Evolutionary conservation across 257 asterid species (phyloP).

Genomic region (Leonotis leonurus): DNA sequence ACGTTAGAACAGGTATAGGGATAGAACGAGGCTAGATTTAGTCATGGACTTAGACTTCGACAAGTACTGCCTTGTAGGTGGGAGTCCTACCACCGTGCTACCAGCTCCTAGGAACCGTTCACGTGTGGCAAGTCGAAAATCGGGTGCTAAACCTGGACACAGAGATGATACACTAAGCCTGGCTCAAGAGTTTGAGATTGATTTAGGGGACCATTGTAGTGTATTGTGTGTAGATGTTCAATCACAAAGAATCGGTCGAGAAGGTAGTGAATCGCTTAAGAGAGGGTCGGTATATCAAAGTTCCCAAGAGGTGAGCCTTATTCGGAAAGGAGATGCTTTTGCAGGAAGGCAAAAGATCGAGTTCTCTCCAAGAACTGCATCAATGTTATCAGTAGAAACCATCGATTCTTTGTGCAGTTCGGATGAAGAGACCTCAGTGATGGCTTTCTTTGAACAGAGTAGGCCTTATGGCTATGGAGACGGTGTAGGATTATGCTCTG

Average conservation of each 20-base stretch:
- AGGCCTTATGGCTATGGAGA: constrained; percentile 10
- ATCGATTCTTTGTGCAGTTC: constrained; percentile 57
- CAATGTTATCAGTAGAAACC: constrained; percentile 35
- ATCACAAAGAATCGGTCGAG: constrained; percentile 20
- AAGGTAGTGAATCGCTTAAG: constrained; percentile 25
- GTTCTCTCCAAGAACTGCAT: constrained; percentile 35
- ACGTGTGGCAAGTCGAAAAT: constrained; percentile 27
- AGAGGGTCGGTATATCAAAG: constrained; percentile 76
- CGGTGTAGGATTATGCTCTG: background rate
- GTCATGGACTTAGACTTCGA: constrained; percentile 57
- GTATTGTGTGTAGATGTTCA: constrained; percentile 48
- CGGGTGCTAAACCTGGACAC: constrained; percentile 26
- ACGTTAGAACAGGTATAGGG: too few relatives aligned
- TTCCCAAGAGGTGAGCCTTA: constrained; percentile 44
- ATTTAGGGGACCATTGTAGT: constrained; percentile 47
- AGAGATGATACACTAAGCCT: too few relatives aligned
- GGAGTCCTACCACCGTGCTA: constrained; percentile 87
- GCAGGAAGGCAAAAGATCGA: constrained; percentile 64
- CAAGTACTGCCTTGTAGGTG: constrained; percentile 65
- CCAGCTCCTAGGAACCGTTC: constrained; percentile 40
- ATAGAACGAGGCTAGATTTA: constrained; percentile 33
- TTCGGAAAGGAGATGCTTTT: constrained; percentile 23
- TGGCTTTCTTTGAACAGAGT: too few relatives aligned
- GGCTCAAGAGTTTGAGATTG: constrained; percentile 46
- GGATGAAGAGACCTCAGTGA: constrained; percentile 61